Base-by-base conservation (phyloP, 352 stramenopile species). In the Phytophthora boehmeriae region DNA sequence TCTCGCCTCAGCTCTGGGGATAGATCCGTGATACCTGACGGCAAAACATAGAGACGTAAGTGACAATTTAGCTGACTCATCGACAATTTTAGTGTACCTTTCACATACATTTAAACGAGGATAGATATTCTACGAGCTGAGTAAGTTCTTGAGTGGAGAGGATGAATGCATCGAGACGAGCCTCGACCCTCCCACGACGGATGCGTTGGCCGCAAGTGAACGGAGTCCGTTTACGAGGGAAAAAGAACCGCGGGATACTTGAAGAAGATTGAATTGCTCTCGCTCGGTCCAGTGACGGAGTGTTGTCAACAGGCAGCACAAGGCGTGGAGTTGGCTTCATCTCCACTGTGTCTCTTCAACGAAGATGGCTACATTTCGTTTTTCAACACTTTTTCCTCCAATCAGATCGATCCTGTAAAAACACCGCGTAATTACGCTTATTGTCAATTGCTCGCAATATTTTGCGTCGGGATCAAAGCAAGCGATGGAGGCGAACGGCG, bases 201-300 rank as follows among this genome's bases (percentile, higher is more conserved):
- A 69, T 57, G 35, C 61, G 54, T 51, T 77, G 73, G 2, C 56
- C 56, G 16, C 63, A 59, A 11, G 63, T 71, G 49, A 71, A 63
- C 22, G 63, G 63, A 17, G 63, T 71, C 35, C 63, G 50, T 14
- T 66, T 66, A 8, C 63, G 63, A 11, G 71, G 63, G 34, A 68
- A 83, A 42, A 84, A 88, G 62, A 88, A 86, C 4, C 68, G 68
- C 27, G 78, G 75, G 54, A 88, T 74, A 42, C 48, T 71, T 14
- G 49, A 65, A 11, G 35, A 25, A 13, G 19, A 27, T 1, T 20
- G 50, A 9, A 44, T 68, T 19, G 51, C 28, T 22, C 20, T 45
- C 20, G 8, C 3, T 16, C n/a, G 13, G 23, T 32, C 22, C 17
- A 9, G 20, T 22, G 6, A 17, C 32, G 14, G 30, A 4, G 27